Base-by-base conservation (phyloP, 192 early-diverging fungal species). In the Podila minutissima region DNA sequence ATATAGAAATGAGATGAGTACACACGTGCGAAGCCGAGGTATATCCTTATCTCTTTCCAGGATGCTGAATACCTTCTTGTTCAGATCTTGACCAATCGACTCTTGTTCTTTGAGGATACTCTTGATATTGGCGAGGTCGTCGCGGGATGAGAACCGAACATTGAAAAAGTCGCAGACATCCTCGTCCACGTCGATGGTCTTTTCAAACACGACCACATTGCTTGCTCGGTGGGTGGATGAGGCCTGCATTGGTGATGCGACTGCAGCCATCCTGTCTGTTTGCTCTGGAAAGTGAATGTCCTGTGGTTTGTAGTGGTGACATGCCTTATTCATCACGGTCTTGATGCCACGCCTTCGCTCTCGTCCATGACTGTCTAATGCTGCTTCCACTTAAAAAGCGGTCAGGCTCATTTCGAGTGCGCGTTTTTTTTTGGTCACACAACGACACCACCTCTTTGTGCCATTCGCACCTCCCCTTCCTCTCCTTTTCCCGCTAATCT, bases 141-240 rank as follows among this genome's bases (percentile, higher is more conserved):
- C 75, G 11, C 71, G 49, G 19, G 72, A 69, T 24, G 48, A 33
- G 66, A 85, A 85, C 8, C 59, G 84, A 11, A 72, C 41, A 64
- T 83, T 65, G 31, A 85, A 69, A 67, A 77, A 85, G 67, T 85
- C 84, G 28, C 72, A 63, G 4, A 83, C 75, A 38, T 83, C 63
- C 24, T 78, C 74, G 20, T 79, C 81, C 15, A 81, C 77, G 32
- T 72, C 66, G 48, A 73, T 72, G 71, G 77, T 69, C 62, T 81
- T 65, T 38, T 81, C 77, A 66, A 81, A 81, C 29, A 81, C 77
- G 28, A 81, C 71, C 46, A 81, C 67, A 61, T 81, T 72, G 58
- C 77, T 81, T 33, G 19, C 48, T 26, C 26, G 31, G n/a, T 9
- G 8, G 20, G 59, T 33, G 19, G 29, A 32, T 32, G 41, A 1